Percentiles rank a stretch among this genome's conserved stretches.
Conservation (phyloP, 2,329 filamentous ascomycete genomes). For the Blastomyces parvus region DNA sequence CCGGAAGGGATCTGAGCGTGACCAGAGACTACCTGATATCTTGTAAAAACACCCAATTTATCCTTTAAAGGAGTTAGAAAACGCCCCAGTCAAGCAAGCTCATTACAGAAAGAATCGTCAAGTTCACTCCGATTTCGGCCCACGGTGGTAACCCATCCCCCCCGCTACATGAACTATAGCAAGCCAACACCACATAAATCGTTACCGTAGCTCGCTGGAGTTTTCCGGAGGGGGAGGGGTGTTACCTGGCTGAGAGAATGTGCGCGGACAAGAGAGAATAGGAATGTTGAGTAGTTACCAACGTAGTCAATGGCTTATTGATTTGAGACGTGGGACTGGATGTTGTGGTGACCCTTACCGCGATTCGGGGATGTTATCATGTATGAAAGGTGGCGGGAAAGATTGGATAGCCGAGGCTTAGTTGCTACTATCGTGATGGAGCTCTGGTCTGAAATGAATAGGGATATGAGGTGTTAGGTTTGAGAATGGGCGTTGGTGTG, state of each 20-base stretch:
- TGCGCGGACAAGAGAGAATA: neutral
- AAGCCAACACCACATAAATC: neutral
- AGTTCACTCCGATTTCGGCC: too few relatives aligned
- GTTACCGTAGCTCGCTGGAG: neutral
- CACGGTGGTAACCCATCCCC: too few relatives aligned
- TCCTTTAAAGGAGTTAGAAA: too few relatives aligned
- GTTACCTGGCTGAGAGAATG: neutral
- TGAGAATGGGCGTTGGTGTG: neutral
- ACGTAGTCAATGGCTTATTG: neutral
- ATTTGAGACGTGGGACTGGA: neutral
- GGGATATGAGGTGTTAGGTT: neutral
- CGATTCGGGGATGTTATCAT: neutral
- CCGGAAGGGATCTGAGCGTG: too few relatives aligned
- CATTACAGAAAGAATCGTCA: too few relatives aligned
- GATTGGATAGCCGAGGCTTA: neutral
- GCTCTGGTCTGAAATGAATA: neutral
- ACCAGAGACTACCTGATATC: too few relatives aligned
- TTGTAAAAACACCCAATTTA: too few relatives aligned
- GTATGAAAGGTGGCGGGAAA: neutral
- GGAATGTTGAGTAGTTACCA: neutral
- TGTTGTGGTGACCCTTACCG: neutral
- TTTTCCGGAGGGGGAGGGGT: neutral
- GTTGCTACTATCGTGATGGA: neutral
- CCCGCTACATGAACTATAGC: neutral
- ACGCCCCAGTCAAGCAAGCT: too few relatives aligned